Conservation (phyloP, 2,329 filamentous ascomycete species). For the Alternaria tenuissima region DNA sequence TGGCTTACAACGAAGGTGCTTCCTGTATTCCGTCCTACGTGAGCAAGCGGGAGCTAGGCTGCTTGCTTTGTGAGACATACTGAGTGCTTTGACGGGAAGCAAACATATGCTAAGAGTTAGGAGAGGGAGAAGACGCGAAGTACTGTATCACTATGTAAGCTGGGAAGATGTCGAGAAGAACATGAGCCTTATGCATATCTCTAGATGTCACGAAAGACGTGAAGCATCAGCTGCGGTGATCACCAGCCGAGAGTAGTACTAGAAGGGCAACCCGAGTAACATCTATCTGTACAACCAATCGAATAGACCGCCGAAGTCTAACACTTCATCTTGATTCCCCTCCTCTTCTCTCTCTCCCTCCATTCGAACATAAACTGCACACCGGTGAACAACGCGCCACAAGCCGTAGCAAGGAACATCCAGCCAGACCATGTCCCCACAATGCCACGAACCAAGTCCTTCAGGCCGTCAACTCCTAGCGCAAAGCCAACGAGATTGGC, state of each 20-base stretch:
- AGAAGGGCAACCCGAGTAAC: neutral
- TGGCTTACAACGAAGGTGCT: neutral
- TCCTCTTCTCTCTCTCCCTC: constrained; percentile 81
- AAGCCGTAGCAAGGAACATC: constrained; percentile 76
- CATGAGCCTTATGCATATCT: neutral
- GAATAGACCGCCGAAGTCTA: constrained; percentile 47
- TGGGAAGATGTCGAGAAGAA: neutral
- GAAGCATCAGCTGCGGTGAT: neutral
- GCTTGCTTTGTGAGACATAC: neutral
- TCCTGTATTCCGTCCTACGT: neutral
- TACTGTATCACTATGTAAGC: neutral
- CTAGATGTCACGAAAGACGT: neutral
- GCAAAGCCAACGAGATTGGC: constrained; percentile 97
- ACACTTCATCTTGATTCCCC: constrained; percentile 84
- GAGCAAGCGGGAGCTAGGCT: neutral
- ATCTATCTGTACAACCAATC: neutral
- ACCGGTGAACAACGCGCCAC: constrained; percentile 79
- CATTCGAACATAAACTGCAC: constrained; percentile 97
- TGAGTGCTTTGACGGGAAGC: neutral
- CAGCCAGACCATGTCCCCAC: constrained; percentile 78
- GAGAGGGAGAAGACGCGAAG: neutral
- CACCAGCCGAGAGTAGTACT: neutral
- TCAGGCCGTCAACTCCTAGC: constrained; percentile 85
- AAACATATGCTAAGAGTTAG: neutral
- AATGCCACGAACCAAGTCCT: constrained; percentile 77